Evolutionary conservation across 164 flowering plant species (phyloP).

Genomic region (Umbilicus rupestris): DNA sequence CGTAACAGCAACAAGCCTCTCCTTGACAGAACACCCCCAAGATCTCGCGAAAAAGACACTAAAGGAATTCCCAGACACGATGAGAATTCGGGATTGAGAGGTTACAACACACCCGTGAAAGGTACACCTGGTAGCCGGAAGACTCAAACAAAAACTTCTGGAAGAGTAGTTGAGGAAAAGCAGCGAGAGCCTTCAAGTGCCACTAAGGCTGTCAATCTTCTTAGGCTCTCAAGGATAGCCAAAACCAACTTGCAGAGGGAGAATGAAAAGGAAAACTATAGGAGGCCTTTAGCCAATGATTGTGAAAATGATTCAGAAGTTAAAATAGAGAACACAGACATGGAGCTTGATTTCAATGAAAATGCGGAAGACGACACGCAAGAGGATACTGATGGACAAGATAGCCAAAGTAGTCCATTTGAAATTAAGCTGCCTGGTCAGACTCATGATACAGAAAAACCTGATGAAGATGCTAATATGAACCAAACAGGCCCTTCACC

Average conservation of each 20-base stretch:
- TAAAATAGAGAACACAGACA: constrained; percentile 84
- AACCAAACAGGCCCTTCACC: constrained; percentile 22
- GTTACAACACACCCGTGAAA: constrained; percentile 55
- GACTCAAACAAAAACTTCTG: constrained; percentile 44
- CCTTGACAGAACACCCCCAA: constrained; percentile 58
- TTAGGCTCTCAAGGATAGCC: constrained; percentile 92
- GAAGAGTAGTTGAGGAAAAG: constrained; percentile 47
- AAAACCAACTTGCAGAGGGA: constrained; percentile 81
- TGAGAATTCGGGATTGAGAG: constrained; percentile 48
- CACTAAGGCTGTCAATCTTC: constrained; percentile 61
- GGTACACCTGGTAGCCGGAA: constrained; percentile 39
- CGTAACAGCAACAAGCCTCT: constrained; percentile 61
- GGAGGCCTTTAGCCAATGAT: constrained; percentile 63
- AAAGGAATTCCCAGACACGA: constrained; percentile 40
- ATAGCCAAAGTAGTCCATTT: constrained; percentile 22
- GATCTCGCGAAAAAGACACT: constrained; percentile 42
- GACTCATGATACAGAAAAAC: constrained; percentile 27
- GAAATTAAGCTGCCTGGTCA: constrained; percentile 32
- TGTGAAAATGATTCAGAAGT: constrained; percentile 79
- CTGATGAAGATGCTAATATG: constrained; percentile 23
- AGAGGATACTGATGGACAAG: constrained; percentile 69
- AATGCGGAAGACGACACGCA: constrained; percentile 59
- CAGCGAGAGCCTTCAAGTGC: constrained; percentile 41
- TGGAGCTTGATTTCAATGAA: constrained; percentile 98
- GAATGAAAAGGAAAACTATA: constrained; percentile 93